Evolutionary conservation across 2,329 filamentous ascomycete species (phyloP), one percentile per base, ranked within the genome.

Genomic region (Talaromyces sp.): DNA sequence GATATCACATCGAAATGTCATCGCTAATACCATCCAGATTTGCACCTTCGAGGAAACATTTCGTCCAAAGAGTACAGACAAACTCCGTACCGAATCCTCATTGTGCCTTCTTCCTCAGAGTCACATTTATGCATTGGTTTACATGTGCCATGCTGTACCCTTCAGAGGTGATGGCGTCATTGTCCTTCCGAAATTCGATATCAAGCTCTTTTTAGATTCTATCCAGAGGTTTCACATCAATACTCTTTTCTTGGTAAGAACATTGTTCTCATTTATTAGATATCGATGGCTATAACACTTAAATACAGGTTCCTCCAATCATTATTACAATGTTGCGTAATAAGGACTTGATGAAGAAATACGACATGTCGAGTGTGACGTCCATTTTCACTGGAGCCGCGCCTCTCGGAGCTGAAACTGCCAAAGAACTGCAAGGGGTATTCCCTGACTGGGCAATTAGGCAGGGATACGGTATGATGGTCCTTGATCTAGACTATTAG

Each of bases 1-100:
- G 88, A 90, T 94, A 66, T 90, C 90, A 3, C 91, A 94, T 73
- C 79, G 80, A 43, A 94, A 94, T 68, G 88, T 93, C 50, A 93
- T 94, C 57, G 85, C 90, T 61, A 94, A 93, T 72, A 84, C 87
- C 0, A 72, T 92, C 56, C 90, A 93, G 73, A 82, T 88, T 63
- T 73, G 72, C 7, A 72, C 82, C 0, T 87, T 77, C 67, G 86
- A 89, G 50, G 74, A 77, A 37, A 70, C 74, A 0, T 71, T 70
- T 48, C 74, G 77, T 8, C 67, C 72, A 3, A 43, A 47, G 2
- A 60, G 70, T 33, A 68, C 60, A 11, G 47, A 65, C 72, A 77
- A 65, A 79, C 43, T 88, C 85, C 50, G 83, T 68, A 83, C 77
- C 0, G 85, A 88, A 60, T 81, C 84, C 22, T 79, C 76, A 1